Evolutionary conservation across 2,329 filamentous ascomycete species (phyloP).

Genomic region (Trichoderma aggressivum): DNA sequence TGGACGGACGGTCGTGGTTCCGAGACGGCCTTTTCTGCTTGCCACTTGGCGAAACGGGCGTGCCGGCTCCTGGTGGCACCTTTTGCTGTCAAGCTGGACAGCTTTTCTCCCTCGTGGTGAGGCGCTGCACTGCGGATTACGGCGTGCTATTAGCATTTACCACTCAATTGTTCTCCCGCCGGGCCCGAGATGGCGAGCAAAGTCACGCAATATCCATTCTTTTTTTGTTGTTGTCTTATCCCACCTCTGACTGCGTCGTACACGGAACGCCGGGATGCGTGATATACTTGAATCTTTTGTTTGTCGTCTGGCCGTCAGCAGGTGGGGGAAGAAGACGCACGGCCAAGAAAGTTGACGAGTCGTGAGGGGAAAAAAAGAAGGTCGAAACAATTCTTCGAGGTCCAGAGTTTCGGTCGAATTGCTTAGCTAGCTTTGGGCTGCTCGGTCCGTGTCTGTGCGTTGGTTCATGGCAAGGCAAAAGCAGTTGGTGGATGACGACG

Average conservation of each 20-base stretch:
- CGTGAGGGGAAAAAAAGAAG: background rate
- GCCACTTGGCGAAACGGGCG: background rate
- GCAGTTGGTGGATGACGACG: constrained; percentile 1
- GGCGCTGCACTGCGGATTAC: background rate
- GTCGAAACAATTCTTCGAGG: background rate
- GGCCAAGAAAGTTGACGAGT: constrained; percentile 1
- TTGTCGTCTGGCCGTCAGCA: background rate
- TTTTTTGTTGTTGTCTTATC: background rate
- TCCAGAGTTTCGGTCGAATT: background rate
- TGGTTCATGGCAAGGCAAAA: background rate
- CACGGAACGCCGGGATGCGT: constrained; percentile 12
- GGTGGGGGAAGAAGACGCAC: constrained; percentile 2
- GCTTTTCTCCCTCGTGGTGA: background rate
- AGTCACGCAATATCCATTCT: background rate
- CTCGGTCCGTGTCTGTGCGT: background rate
- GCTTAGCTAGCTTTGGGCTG: background rate
- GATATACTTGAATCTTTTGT: background rate
- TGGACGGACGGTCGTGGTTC: background rate
- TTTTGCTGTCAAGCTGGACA: background rate
- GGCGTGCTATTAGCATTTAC: constrained; percentile 1
- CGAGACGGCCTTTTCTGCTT: constrained; percentile 4
- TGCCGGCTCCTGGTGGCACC: background rate
- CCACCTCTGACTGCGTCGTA: background rate
- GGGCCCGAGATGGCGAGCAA: background rate
- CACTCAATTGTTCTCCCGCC: background rate